Percentiles rank a stretch among this genome's conserved stretches.
phyloP scores from a whole-genome alignment of 805 yeast genomes.

The Tetrapisispora namnaoensis region DNA sequence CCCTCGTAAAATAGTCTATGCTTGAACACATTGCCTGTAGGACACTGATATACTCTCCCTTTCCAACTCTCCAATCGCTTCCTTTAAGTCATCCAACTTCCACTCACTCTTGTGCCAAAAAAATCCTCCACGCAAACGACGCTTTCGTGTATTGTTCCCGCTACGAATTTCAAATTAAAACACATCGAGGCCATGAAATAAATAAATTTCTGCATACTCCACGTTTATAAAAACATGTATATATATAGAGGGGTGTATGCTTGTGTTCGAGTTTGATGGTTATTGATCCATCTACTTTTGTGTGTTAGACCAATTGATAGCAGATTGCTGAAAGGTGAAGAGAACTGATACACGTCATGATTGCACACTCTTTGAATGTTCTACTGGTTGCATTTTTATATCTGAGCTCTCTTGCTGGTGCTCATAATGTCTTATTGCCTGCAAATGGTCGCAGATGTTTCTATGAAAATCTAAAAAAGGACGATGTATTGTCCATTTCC shows the following conservation, averaged over 20 bases:
- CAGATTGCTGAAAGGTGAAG: not conserved
- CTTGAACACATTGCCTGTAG: too few species aligned
- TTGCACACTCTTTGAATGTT: not conserved
- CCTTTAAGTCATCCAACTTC: too few species aligned
- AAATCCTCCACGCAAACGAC: not conserved
- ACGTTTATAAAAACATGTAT: too few species aligned
- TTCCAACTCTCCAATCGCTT: too few species aligned
- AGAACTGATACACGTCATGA: not conserved
- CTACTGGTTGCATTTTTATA: not conserved
- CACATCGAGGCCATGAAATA: too few species aligned
- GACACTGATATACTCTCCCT: too few species aligned
- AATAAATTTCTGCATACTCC: too few species aligned
- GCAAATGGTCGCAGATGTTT: constrained; percentile 84
- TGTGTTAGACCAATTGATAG: not conserved
- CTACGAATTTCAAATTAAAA: too few species aligned
- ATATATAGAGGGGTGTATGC: too few species aligned
- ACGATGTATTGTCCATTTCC: constrained; percentile 79
- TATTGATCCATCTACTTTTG: too few species aligned
- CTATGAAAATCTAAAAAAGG: constrained; percentile 69
- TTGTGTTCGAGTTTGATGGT: too few species aligned
- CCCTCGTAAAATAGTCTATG: too few species aligned
- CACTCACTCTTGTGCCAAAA: not conserved
- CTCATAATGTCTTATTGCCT: constrained; percentile 77
- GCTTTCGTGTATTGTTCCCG: not conserved
- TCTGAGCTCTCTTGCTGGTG: constrained; percentile 22